Percentiles rank a stretch among this genome's conserved stretches.
phyloP scores from a whole-genome alignment of 2,329 filamentous ascomycete species.

The Phoma sp. region DNA sequence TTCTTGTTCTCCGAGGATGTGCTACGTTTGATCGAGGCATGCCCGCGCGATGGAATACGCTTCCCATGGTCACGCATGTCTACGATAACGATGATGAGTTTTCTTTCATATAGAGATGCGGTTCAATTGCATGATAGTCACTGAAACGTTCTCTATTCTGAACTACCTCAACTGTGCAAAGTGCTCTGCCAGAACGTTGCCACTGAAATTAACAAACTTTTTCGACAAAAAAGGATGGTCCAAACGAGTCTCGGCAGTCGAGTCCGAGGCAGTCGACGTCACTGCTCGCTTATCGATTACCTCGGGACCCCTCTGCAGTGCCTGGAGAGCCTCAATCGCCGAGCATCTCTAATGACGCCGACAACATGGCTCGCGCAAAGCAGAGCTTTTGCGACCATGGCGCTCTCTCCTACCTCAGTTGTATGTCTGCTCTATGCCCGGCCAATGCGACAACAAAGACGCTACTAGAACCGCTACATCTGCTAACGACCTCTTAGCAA shows the following conservation, averaged over 20 bases:
- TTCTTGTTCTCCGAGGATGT: conserved; percentile 39
- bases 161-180: neutral
- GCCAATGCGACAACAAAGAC: neutral
- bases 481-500: conserved; percentile 37
- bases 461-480: too few species aligned
- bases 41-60: conserved; percentile 39
- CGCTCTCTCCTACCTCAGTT: conserved; percentile 40
- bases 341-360: conserved; percentile 25
- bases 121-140: conserved; percentile 45
- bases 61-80: conserved; percentile 46
- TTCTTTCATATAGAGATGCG: conserved; percentile 48
- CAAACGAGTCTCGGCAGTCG: neutral
- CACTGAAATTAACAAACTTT: too few species aligned
- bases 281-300: conserved; percentile 21
- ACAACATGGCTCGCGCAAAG: conserved; percentile 43
- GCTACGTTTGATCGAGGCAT: conserved; percentile 47
- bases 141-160: conserved; percentile 17
- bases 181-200: too few species aligned
- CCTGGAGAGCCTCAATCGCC: conserved; percentile 11
- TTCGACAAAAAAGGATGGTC: neutral
- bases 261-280: conserved; percentile 7
- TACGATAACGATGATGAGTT: conserved; percentile 50
- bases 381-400: conserved; percentile 37
- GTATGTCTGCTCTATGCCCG: conserved; percentile 25
- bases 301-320: conserved; percentile 20